Conservation (phyloP, 352 stramenopile genomes). For the Pythium phragmitis region DNA sequence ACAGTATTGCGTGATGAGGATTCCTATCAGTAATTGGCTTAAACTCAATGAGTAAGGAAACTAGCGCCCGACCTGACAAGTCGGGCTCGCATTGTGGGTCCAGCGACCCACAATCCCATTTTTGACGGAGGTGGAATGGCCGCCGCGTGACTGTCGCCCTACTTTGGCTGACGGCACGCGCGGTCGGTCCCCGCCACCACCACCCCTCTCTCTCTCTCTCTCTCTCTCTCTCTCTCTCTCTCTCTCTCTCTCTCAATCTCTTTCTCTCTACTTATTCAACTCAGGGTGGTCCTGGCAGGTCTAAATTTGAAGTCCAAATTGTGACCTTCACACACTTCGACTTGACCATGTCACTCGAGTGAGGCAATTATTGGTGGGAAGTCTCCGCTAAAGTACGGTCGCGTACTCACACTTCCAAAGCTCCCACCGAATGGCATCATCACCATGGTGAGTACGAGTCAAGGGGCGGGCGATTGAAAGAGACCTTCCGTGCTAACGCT, state of each 20-base stretch:
- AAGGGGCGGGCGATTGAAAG: too few relatives aligned
- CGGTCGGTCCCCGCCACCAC: slow-evolving; percentile 30
- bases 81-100: slow-evolving; percentile 50
- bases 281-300: too few relatives aligned
- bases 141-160: slow-evolving; percentile 34
- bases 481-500: not conserved
- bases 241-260: too few relatives aligned
- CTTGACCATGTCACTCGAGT: slow-evolving; percentile 1
- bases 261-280: too few relatives aligned
- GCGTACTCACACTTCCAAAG: not conserved
- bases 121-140: slow-evolving; percentile 83
- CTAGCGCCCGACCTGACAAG: slow-evolving; percentile 88
- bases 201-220: not conserved
- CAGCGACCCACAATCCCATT: slow-evolving; percentile 58
- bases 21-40: slow-evolving; percentile 43
- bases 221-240: not conserved
- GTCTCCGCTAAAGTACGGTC: not conserved
- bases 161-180: slow-evolving; percentile 32
- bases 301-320: not conserved
- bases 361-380: slow-evolving; percentile 14
- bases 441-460: slow-evolving; percentile 14
- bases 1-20: not conserved
- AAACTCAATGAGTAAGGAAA: slow-evolving; percentile 94
- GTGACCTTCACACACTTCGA: slow-evolving; percentile 3
- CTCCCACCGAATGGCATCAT: not conserved